A percentile compares a stretch with the other conserved stretches of the same genome.
Conservation (phyloP, 2,329 filamentous ascomycete genomes). For the Cadophora gregata region DNA sequence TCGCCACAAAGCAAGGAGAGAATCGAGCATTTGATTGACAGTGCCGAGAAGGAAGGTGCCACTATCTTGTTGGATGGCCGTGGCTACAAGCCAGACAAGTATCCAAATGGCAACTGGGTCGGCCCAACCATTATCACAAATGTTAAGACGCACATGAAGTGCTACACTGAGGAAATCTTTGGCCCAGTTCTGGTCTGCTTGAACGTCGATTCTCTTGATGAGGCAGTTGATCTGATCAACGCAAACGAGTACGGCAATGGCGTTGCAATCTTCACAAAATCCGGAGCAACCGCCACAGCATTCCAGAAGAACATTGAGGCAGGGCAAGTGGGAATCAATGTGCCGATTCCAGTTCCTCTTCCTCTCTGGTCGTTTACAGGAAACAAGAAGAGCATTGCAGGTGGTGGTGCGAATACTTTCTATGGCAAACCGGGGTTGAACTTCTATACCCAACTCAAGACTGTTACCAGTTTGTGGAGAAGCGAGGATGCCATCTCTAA, state of each 20-base stretch:
- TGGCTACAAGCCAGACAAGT: slow-evolving; percentile 75
- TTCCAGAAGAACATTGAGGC: slow-evolving; percentile 85
- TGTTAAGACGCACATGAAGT: slow-evolving; percentile 81
- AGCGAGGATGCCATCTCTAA: slow-evolving; percentile 82
- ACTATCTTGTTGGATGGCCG: slow-evolving; percentile 83
- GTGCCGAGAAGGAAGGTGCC: slow-evolving; percentile 80
- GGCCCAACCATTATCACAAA: slow-evolving; percentile 83
- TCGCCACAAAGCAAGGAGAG: slow-evolving; percentile 78
- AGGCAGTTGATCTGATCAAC: slow-evolving; percentile 83
- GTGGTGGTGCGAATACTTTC: slow-evolving; percentile 90
- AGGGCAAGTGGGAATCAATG: slow-evolving; percentile 86
- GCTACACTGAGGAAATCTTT: slow-evolving; percentile 87
- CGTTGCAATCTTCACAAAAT: slow-evolving; percentile 82
- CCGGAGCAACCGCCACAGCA: slow-evolving; percentile 75
- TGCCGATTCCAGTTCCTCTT: slow-evolving; percentile 70
- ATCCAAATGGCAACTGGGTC: slow-evolving; percentile 85
- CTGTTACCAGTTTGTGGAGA: slow-evolving; percentile 91
- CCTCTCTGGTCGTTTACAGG: slow-evolving; percentile 77
- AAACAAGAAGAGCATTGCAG: slow-evolving; percentile 90
- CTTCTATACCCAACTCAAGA: slow-evolving; percentile 98
- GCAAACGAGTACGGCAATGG: slow-evolving; percentile 87
- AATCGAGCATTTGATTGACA: slow-evolving; percentile 77
- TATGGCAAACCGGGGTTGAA: slow-evolving; percentile 91
- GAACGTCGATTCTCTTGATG: slow-evolving; percentile 78
- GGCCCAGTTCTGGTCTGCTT: slow-evolving; percentile 84